Conservation (phyloP, 495 filamentous ascomycete genomes). For the Daldinia grandis region DNA sequence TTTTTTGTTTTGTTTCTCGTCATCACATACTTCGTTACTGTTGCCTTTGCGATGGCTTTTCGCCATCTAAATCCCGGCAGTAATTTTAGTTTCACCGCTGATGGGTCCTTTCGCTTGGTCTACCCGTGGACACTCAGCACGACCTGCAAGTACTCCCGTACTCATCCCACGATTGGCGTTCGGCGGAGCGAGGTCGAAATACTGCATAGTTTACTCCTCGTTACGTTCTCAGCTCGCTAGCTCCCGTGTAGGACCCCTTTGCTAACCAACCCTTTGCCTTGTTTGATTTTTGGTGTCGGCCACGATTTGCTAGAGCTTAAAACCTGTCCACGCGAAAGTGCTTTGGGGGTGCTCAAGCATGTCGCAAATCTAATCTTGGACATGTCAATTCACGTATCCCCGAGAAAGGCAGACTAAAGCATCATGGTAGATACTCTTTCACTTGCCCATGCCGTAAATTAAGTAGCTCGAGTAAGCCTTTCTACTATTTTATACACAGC, state of each 20-base stretch:
- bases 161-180: neutral
- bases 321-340: neutral
- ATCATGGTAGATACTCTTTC: conserved; percentile 8
- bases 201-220: conserved; percentile 1
- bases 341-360: neutral
- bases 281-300: neutral
- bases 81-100: conserved; percentile 5
- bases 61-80: conserved; percentile 4
- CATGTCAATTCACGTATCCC: neutral
- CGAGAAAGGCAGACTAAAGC: neutral
- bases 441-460: conserved; percentile 1
- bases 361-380: conserved; percentile 3
- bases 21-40: conserved; percentile 18
- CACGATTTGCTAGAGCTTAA: conserved; percentile 12
- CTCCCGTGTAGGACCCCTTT: conserved; percentile 1
- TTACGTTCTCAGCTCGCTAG: neutral
- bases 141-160: conserved; percentile 4
- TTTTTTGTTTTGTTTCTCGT: conserved; percentile 21
- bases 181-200: neutral
- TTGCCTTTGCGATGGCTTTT: conserved; percentile 6
- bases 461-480: conserved; percentile 11
- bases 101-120: conserved; percentile 5
- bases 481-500: conserved; percentile 11
- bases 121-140: neutral
- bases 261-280: neutral